Conservation (phyloP, 2,329 filamentous ascomycete genomes). For the Monilinia fructigena region DNA sequence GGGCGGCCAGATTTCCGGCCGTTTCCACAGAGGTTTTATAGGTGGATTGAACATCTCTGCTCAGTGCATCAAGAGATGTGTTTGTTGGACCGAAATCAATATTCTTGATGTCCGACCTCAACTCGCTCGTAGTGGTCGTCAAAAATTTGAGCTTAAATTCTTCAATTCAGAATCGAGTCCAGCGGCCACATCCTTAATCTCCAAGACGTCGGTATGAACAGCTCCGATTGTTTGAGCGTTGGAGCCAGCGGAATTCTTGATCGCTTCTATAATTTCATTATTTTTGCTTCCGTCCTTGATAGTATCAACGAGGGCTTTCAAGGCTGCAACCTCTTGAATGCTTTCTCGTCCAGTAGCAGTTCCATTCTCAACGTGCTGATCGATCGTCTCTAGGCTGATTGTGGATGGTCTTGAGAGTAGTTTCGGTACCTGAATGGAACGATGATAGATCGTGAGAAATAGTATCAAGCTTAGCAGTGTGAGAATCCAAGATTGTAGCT, state of each 20-base stretch:
- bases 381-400: constrained; percentile 19
- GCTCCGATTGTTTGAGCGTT: constrained; percentile 11
- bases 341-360: constrained; percentile 15
- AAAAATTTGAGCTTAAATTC: constrained; percentile 22
- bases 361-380: constrained; percentile 12
- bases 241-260: constrained; percentile 13
- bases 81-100: constrained; percentile 24
- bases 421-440: constrained; percentile 17
- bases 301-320: constrained; percentile 9
- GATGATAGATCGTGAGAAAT: constrained; percentile 19
- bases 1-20: constrained; percentile 8
- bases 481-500: constrained; percentile 3
- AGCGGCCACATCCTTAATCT: constrained; percentile 20
- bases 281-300: constrained; percentile 14
- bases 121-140: constrained; percentile 21
- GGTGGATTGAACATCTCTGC: constrained; percentile 23
- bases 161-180: constrained; percentile 27
- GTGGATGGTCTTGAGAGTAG: constrained; percentile 21
- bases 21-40: constrained; percentile 16
- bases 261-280: constrained; percentile 19
- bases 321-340: background rate
- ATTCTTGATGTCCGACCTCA: constrained; percentile 25
- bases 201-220: constrained; percentile 10
- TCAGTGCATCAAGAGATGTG: constrained; percentile 25
- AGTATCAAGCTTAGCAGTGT: constrained; percentile 19